Percentiles rank a stretch among this genome's conserved stretches.
Evolutionary conservation across 441 rosid genomes (phyloP).

Genomic region (Macaranga tanarius): DNA sequence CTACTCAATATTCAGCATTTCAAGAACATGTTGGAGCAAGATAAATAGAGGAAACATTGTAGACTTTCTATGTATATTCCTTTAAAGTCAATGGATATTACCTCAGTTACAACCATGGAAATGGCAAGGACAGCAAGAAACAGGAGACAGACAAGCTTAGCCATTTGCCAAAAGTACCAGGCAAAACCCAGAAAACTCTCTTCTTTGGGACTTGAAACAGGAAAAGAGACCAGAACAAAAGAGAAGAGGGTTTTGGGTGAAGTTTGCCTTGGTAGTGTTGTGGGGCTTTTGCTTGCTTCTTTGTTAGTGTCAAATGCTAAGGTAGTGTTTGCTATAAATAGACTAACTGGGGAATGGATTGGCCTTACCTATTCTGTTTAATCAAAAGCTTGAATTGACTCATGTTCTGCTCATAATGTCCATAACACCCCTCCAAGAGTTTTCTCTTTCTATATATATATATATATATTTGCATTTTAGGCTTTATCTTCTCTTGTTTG

Average conservation of each 20-base stretch:
- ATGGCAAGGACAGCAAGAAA: slow-evolving; percentile 35
- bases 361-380: neutral
- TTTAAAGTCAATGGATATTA: neutral
- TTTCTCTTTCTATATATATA: neutral
- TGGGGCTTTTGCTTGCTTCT: slow-evolving; percentile 1
- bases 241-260: slow-evolving; percentile 5
- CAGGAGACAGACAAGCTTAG: slow-evolving; percentile 34
- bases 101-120: slow-evolving; percentile 30
- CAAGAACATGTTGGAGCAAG: neutral
- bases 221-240: slow-evolving; percentile 1
- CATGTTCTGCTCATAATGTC: neutral
- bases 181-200: slow-evolving; percentile 7
- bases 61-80: neutral
- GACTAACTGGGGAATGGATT: slow-evolving; percentile 6
- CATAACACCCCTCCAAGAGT: neutral
- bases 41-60: neutral
- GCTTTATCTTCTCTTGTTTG: neutral
- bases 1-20: no score
- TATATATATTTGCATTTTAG: neutral
- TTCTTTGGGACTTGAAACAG: neutral
- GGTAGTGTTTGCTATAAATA: slow-evolving; percentile 27
- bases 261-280: neutral
- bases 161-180: slow-evolving; percentile 25
- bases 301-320: neutral
- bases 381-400: neutral